These are phyloP conservation scores for Puya raimondii DNA, from an alignment of 176 grass and related monocot species.

Conservation along the genomic window DNA sequence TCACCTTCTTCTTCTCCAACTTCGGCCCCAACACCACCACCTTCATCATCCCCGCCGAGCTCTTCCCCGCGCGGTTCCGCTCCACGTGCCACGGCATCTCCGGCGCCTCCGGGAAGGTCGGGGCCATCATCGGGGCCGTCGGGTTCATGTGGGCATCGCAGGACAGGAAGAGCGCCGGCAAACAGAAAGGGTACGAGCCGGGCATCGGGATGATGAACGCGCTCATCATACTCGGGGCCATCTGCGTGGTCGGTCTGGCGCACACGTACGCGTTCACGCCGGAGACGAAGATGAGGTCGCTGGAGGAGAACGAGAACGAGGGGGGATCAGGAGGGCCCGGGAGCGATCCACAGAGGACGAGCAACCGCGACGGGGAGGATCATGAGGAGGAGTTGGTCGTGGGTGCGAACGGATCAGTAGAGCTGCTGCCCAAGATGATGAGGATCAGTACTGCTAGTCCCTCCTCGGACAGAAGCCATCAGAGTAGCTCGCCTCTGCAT, in stretches of 20 bases:
- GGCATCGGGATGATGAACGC: conserved; percentile 41
- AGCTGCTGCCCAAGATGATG: too few species aligned
- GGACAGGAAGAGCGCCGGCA: background rate
- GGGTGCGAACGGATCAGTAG: too few species aligned
- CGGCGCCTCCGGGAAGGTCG: conserved; percentile 26
- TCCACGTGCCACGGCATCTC: conserved; percentile 35
- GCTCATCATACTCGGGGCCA: conserved; percentile 39
- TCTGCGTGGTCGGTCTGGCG: conserved; percentile 37
- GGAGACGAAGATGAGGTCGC: conserved; percentile 52
- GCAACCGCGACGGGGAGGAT: too few species aligned
- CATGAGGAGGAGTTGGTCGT: too few species aligned
- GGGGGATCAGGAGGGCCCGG: too few species aligned
- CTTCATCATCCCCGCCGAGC: conserved; percentile 35
- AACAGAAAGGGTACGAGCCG: conserved; percentile 7
- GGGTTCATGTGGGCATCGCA: conserved; percentile 37
- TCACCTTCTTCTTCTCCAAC: conserved; percentile 46
- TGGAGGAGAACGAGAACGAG: conserved; percentile 59
- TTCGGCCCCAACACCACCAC: conserved; percentile 37
- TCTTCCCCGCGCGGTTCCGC: conserved; percentile 33
- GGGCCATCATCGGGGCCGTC: conserved; percentile 26
- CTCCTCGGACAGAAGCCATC: too few species aligned
- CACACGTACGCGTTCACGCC: conserved; percentile 47
- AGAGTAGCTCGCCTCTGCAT: too few species aligned
- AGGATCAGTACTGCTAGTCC: too few species aligned
- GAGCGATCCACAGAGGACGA: too few species aligned